Evolutionary conservation across 2,329 filamentous ascomycete genomes (phyloP).

Genomic region (Pleurostoma richardsiae): DNA sequence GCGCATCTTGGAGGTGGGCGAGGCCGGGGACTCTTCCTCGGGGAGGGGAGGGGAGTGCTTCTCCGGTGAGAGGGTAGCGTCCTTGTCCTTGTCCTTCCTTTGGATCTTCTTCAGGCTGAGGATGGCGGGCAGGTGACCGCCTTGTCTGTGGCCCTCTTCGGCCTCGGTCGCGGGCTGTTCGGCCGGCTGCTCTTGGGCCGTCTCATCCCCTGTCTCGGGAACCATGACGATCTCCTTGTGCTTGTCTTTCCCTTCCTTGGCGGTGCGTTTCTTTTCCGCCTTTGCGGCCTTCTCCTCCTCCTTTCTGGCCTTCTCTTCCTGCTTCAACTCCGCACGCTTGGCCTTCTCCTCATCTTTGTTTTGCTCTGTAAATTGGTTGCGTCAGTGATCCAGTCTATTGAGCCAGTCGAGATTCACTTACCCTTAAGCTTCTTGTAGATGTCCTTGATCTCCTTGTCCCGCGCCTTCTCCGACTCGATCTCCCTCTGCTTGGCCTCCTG

Average conservation of each 20-base stretch:
- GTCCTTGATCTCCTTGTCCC: conserved; percentile 21
- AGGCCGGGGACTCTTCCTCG: conserved; percentile 5
- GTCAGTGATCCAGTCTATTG: neutral
- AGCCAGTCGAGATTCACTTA: conserved; percentile 20
- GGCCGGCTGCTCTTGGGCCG: neutral
- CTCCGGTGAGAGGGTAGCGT: conserved; percentile 4
- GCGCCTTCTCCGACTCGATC: conserved; percentile 49
- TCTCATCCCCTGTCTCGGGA: neutral
- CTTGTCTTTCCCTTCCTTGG: conserved; percentile 42
- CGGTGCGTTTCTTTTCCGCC: conserved; percentile 38
- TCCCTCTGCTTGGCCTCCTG: conserved; percentile 60
- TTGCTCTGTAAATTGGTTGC: conserved; percentile 33
- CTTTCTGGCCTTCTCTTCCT: conserved; percentile 52
- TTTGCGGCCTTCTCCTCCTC: conserved; percentile 40
- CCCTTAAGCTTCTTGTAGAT: conserved; percentile 31
- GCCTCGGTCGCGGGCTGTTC: neutral
- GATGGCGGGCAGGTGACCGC: conserved; percentile 5
- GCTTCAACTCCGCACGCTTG: conserved; percentile 54
- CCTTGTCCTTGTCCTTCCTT: conserved; percentile 10
- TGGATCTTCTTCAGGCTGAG: conserved; percentile 11
- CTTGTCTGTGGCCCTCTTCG: neutral
- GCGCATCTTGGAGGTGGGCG: conserved; percentile 25
- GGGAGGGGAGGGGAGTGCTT: conserved; percentile 2
- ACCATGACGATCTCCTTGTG: conserved; percentile 14
- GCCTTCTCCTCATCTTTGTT: conserved; percentile 69